Base-by-base conservation (phyloP, 2,329 filamentous ascomycete species). In the Penicillium sp. region DNA sequence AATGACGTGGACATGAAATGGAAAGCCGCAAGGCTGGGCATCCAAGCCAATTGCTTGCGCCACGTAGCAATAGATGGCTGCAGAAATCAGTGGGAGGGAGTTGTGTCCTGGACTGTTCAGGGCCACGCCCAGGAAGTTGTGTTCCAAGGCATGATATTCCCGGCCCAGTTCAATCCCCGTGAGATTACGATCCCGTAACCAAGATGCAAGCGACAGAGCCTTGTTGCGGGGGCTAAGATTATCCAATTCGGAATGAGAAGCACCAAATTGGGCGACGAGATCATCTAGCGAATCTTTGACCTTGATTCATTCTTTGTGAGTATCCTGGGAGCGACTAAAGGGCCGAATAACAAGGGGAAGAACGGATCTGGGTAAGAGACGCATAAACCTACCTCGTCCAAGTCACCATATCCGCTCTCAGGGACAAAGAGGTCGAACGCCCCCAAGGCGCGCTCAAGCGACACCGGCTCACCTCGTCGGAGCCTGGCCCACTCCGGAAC, bases 381-480 rank as follows among this genome's bases (percentile, higher is more conserved):
- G 30, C 3, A 53, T n/a, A 13, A 22, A 66, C 84, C 60, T 78
- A 90, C 89, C 79, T 92, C 88, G 60, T 90, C 84, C 56, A 94
- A 78, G 72, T 96, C 92, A n/a, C 89, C 88, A 33, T 84, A 82
- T 19, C 87, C 85, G 58, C 90, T 89, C 66, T 90, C 87, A 30
- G 94, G 81, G 50, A 96, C 87, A 77, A 98, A 98, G 78, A 98
- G 85, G 76, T 98, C 95, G 75, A 96, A 96, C 15, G 90, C 90
- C 22, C 89, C 90, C 17, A 98, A 80, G 1, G 90, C 90, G 60
- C 86, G 85, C 74, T 97, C 93, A 22, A 97, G 82, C 8, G 86
- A 75, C 24, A 88, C 80, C 58, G 81, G 77, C 57, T 85, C 82
- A 6, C 83, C 80, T 28, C 78, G 74, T 45, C 76, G 78, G 57